Base-by-base conservation (phyloP, 2,329 filamentous ascomycete genomes). In the Diaporthe eres region DNA sequence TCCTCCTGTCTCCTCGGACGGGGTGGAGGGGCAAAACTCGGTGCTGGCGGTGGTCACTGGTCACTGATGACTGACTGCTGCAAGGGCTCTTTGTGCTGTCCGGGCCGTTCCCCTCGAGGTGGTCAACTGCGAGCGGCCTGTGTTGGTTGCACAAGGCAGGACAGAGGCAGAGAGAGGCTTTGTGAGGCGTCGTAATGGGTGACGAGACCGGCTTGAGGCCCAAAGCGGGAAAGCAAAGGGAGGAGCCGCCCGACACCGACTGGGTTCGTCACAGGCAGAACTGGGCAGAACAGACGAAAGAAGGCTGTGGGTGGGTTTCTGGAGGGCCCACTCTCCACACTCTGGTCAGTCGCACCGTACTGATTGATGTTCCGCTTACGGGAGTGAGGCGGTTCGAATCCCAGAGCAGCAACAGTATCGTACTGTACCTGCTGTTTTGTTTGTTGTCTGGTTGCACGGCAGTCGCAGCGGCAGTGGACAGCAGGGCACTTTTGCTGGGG, bases 191-290 rank as follows among this genome's bases (percentile, higher is more conserved):
- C 65, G 65, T 68, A 68, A 55, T 42, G 65, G n/a, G 47, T 70
- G 65, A 70, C 65, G 49, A 53, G 65, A 55, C 49, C 49, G 65
- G 65, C n/a, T 70, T 70, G 49, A 70, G 49, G 65, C 65, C 49
- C 65, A 70, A 70, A 55, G 65, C 65, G 49, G 65, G 65, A 70
- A 55, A 70, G 65, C 65, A 55, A 55, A 70, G 65, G 65, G 65
- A 70, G 65, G 65, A 70, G 51, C 65, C 65, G 65, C 65, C 65
- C 65, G 65, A 55, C 65, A 49, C n/a, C 34, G 37, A 34, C 31
- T 68, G 47, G 31, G 47, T 25, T 42, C 47, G 65, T 70, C 65
- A 70, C 47, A 28, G 34, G 44, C 65, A 70, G 47, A 39, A 53
- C 34, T 53, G 34, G 65, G 34, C n/a, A n/a, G 61, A 47, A 34